A percentile compares a stretch with the other conserved stretches of the same genome.
Evolutionary conservation across 1,139 yeast genomes (phyloP).

Genomic region (Yamadazyma sp.): DNA sequence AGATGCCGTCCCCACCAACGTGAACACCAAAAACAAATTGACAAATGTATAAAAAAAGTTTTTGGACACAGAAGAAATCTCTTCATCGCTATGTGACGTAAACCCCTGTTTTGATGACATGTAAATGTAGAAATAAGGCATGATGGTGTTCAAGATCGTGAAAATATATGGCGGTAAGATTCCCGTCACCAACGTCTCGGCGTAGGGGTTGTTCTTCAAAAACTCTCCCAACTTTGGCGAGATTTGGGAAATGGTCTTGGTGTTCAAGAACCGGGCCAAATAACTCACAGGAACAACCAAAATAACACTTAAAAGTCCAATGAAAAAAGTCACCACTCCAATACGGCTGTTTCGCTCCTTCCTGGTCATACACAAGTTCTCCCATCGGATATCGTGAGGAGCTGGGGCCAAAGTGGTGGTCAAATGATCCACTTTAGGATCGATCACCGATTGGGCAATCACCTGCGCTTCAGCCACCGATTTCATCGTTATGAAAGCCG

Average conservation of each 20-base stretch:
- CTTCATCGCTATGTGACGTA: conserved; percentile 78
- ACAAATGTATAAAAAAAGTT: conserved; percentile 84
- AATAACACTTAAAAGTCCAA: conserved; percentile 62
- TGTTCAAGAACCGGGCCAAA: conserved; percentile 69
- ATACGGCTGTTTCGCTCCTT: conserved; percentile 56
- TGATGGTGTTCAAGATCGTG: conserved; percentile 66
- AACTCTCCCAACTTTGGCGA: conserved; percentile 74
- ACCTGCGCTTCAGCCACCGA: conserved; percentile 85
- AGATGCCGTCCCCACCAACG: conserved; percentile 76
- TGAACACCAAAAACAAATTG: conserved; percentile 79
- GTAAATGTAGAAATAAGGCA: conserved; percentile 76
- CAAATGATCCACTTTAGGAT: conserved; percentile 72
- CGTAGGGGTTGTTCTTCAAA: conserved; percentile 55
- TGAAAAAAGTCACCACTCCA: conserved; percentile 61
- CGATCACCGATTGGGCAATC: conserved; percentile 85
- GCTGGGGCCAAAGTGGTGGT: conserved; percentile 83
- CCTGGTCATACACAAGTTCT: conserved; percentile 62
- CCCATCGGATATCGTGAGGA: conserved; percentile 85
- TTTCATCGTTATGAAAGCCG: conserved; percentile 82
- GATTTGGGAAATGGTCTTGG: conserved; percentile 63
- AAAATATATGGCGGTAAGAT: conserved; percentile 75
- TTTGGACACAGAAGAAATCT: conserved; percentile 72
- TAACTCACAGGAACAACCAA: conserved; percentile 74
- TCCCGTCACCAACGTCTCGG: conserved; percentile 70
- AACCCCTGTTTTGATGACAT: conserved; percentile 72